Conservation (phyloP, 495 filamentous ascomycete genomes). For the Neurospora sp. region DNA sequence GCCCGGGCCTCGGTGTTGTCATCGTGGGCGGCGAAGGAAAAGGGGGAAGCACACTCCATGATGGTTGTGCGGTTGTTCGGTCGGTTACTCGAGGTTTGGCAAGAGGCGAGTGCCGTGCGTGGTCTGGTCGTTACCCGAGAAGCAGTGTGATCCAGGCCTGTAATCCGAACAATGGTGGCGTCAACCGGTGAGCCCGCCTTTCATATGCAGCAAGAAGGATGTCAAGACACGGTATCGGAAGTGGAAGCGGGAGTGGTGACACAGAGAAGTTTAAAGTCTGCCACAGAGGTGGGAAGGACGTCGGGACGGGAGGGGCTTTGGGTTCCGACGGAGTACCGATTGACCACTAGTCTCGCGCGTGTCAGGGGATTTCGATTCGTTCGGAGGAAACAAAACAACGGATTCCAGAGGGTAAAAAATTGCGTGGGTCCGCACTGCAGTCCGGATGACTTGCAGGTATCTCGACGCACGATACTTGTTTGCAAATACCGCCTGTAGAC, state of each 20-base stretch:
- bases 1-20: constrained; percentile 18
- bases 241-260: background rate
- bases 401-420: background rate
- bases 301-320: background rate
- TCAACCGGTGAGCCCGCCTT: background rate
- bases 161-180: background rate
- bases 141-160: background rate
- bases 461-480: background rate
- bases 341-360: background rate
- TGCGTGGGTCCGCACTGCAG: background rate
- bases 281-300: background rate
- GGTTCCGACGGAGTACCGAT: background rate
- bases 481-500: background rate
- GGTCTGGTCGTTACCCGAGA: background rate
- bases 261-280: background rate
- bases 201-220: background rate
- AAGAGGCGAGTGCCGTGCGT: background rate
- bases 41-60: constrained; percentile 21
- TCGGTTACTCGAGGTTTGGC: background rate
- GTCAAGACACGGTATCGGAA: background rate
- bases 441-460: background rate
- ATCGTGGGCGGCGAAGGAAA: constrained; percentile 26
- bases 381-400: background rate
- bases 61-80: constrained; percentile 4
- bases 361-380: background rate